phyloP scores from a whole-genome alignment of 78 protist genomes.

The Protostelium mycophagum region DNA sequence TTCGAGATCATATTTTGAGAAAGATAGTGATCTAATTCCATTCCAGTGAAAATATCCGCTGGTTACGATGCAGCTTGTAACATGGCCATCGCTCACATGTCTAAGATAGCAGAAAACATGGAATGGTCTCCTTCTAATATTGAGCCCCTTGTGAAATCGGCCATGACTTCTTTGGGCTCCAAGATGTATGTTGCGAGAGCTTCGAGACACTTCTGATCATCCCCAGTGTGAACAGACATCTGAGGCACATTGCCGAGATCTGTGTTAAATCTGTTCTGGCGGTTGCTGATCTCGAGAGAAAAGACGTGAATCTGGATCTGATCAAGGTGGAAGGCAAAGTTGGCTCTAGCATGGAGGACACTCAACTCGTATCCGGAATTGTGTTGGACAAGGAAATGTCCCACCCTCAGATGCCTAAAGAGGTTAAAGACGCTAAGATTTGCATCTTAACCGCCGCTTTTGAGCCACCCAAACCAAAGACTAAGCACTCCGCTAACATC shows the following conservation, averaged over 20 bases:
- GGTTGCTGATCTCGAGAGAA: conserved; percentile 95
- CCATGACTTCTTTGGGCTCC: conserved; percentile 94
- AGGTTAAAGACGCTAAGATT: conserved; percentile 89
- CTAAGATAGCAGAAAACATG: conserved; percentile 57
- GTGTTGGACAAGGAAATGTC: conserved; percentile 95
- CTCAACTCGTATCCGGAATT: conserved; percentile 93
- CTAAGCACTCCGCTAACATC: conserved; percentile 88
- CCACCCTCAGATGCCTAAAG: conserved; percentile 92
- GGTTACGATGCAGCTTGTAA: conserved; percentile 58
- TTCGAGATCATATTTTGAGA: neutral
- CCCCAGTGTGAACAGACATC: conserved; percentile 78
- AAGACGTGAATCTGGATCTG: conserved; percentile 97
- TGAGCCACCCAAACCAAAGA: conserved; percentile 99
- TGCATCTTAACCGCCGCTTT: conserved; percentile 98
- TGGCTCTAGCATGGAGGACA: conserved; percentile 98
- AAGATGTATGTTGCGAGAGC: conserved; percentile 72
- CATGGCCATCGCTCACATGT: conserved; percentile 76
- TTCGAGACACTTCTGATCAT: neutral
- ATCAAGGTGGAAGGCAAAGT: conserved; percentile 93
- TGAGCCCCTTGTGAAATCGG: conserved; percentile 83
- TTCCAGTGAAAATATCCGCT: conserved; percentile 23
- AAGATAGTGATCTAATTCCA: neutral
- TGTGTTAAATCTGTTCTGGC: conserved; percentile 96
- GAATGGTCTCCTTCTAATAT: conserved; percentile 34
- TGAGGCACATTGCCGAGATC: conserved; percentile 90